Base-by-base conservation (phyloP, 116 monocot species). In the Zostera marina region DNA sequence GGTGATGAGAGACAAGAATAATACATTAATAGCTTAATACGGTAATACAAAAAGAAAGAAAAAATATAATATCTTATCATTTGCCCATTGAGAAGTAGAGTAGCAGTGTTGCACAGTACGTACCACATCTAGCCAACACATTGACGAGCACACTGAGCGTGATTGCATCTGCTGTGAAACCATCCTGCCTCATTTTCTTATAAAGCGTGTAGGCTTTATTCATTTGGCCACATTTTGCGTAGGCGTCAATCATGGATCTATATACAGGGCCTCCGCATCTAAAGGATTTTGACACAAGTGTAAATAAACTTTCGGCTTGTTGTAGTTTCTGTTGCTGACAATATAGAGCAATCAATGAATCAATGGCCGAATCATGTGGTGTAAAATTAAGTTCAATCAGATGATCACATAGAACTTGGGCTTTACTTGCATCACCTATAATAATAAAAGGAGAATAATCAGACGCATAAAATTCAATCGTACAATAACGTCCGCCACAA, bases 101-200 rank as follows among this genome's bases (percentile, higher is more conserved):
- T 14, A 49, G 49, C 8, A 17, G 49, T 11, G 54, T 11, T 19
- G 5, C 42, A 19, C 42, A 11, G 4, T 11, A 42, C 59, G 11
- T 59, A 96, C 96, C 77, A 56, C 71, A 43, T 58, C 85, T 85
- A 45, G 73, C 68, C 42, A 96, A 78, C 54, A 76, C 67, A 68
- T 80, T 82, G 17, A 96, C 82, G 41, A 89, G 64, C 46, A 89
- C 62, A 60, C 85, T 96, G 54, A 78, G 22, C 21, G 82, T 71
- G 44, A 89, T 72, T 60, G 76, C 85, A 80, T 76, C 77, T 20
- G 58, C 54, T 71, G 60, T 12, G 68, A 71, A 67, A 32, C 77
- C 84, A 66, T 63, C 70, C 41, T 67, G 48, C 43, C 70, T 15
- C 66, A 81, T 78, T 52, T 71, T 60, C 25, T 46, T 64, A 56